Evolutionary conservation across 352 stramenopile genomes (phyloP), one percentile per base, ranked within the genome.

Genomic region (Phytophthora hybrid): DNA sequence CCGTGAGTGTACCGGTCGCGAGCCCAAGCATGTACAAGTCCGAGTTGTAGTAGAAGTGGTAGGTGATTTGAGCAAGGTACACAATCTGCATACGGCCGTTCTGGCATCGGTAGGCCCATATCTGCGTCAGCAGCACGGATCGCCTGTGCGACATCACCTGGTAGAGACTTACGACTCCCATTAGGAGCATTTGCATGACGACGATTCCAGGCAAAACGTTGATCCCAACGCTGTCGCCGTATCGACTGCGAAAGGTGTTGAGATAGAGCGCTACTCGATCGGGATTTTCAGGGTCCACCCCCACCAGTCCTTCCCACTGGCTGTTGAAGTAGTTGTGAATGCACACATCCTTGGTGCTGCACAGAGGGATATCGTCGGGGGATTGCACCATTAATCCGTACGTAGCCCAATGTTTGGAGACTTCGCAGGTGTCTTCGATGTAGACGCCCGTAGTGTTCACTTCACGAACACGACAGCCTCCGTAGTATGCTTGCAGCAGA

Each of bases 51-150:
- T 55, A 26, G 19, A 78, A 31, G 37, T 78, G 71, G 46, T 74
- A 78, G 7, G 56, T 59, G 14, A 74, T 68, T 34, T 78, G 71
- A 8, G 44, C 51, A 1, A 71, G 57, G n/a, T 78, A 78, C 7
- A 67, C 41, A 5, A 71, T 21, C 37, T 78, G 66, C 57, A 71
- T 66, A 4, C 56, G 65, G 1, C 71, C 71, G 10, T 63, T 75
- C 37, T 78, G 71, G 47, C 66, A 78, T 7, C 62, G 56, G 23
- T 78, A 78, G 6, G 66, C 60, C 65, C 66, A 78, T 19, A 78
- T 78, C 53, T 78, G 71, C 4, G 71, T 77, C 1, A 77, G 54
- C 18, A 75, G 61, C 46, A 67, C 69, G 1, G 69, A 76, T 54
- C 69, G 56, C 4, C 54, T 65, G 56, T 64, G 62, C 16, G 47